Evolutionary conservation across 768 basidiomycete species (phyloP).

Genomic region (Trametes maxima): DNA sequence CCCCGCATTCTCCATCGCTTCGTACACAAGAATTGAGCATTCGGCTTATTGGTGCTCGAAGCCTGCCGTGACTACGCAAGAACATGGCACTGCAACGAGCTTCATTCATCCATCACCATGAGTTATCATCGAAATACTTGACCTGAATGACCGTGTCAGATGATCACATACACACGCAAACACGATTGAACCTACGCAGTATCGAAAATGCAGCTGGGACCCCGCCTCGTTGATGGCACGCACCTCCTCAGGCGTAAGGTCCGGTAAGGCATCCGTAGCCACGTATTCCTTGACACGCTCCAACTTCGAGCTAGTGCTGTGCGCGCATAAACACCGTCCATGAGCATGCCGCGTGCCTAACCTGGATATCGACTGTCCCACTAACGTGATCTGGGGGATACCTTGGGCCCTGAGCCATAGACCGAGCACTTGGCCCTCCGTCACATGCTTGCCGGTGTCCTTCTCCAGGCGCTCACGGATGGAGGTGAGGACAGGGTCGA

Average conservation of each 20-base stretch:
- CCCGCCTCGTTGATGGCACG: constrained; percentile 24
- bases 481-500: constrained; percentile 40
- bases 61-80: too few relatives aligned
- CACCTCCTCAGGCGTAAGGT: constrained; percentile 23
- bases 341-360: not conserved
- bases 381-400: constrained; percentile 38
- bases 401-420: constrained; percentile 37
- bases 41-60: too few relatives aligned
- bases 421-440: constrained; percentile 34
- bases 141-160: not conserved
- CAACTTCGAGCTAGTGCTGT: constrained; percentile 39
- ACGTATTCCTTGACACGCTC: constrained; percentile 48
- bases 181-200: not conserved
- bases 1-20: too few relatives aligned
- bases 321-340: not conserved
- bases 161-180: not conserved
- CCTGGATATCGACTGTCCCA: not conserved
- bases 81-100: too few relatives aligned
- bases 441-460: constrained; percentile 28
- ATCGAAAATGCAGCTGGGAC: constrained; percentile 20
- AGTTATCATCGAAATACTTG: not conserved
- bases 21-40: too few relatives aligned
- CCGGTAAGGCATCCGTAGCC: constrained; percentile 41
- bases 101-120: too few relatives aligned
- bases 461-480: constrained; percentile 33